These are phyloP conservation scores for Apophysomyces elegans DNA, from an alignment of 371 early-diverging fungal genomes.

Conservation along the genomic window DNA sequence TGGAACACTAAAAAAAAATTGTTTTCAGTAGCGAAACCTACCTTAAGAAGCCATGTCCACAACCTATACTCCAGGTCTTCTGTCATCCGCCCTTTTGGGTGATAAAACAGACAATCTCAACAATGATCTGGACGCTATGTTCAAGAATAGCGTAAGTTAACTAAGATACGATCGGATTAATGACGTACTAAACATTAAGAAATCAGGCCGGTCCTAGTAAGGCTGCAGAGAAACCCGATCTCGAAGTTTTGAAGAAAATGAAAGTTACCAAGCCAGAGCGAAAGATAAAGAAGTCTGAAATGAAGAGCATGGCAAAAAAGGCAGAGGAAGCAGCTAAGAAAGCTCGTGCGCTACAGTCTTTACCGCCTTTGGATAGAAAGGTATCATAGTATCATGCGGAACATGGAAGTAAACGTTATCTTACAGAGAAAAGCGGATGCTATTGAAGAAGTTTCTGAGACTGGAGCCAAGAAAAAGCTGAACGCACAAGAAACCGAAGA, in stretches of 20 bases:
- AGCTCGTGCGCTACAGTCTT: constrained; percentile 31
- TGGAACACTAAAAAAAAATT: too few relatives aligned
- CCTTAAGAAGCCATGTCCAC: not conserved
- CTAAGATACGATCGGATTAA: not conserved
- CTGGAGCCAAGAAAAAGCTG: constrained; percentile 17
- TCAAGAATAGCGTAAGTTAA: constrained; percentile 52
- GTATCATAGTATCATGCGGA: constrained; percentile 13
- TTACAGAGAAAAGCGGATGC: constrained; percentile 14
- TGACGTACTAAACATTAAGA: not conserved
- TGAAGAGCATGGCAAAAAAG: constrained; percentile 29
- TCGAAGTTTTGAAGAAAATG: constrained; percentile 29
- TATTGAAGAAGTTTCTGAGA: constrained; percentile 26
- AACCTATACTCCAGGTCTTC: constrained; percentile 13
- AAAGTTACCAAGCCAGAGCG: constrained; percentile 27
- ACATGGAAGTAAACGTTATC: not conserved
- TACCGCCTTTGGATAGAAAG: constrained; percentile 32
- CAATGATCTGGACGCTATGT: constrained; percentile 54
- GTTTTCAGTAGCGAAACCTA: too few relatives aligned
- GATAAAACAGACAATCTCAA: constrained; percentile 38
- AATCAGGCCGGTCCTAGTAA: constrained; percentile 19
- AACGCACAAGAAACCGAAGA: constrained; percentile 35
- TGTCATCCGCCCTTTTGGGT: constrained; percentile 14
- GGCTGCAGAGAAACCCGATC: constrained; percentile 24
- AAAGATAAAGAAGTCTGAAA: constrained; percentile 33
- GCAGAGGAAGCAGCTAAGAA: constrained; percentile 43